Percentiles rank a stretch among this genome's conserved stretches.
Conservation (phyloP, 805 yeast species). For the Candida sakaeoensis region DNA sequence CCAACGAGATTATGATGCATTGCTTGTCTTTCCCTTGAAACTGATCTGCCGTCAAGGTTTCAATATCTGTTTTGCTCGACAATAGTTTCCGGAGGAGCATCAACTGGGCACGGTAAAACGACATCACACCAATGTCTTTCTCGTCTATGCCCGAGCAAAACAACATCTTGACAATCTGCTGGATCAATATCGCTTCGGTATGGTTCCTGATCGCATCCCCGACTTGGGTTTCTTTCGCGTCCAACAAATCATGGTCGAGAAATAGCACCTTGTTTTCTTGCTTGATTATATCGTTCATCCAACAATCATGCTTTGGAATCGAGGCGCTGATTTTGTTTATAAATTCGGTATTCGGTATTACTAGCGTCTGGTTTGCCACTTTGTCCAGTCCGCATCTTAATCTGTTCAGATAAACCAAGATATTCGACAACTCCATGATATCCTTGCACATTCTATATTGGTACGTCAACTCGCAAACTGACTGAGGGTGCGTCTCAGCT, state of each 20-base stretch:
- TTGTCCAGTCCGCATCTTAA: slow-evolving; percentile 68
- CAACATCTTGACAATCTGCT: slow-evolving; percentile 59
- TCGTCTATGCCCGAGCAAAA: slow-evolving; percentile 56
- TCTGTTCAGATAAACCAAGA: slow-evolving; percentile 69
- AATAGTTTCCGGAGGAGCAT: slow-evolving; percentile 31
- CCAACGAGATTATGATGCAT: slow-evolving; percentile 84
- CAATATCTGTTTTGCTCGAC: slow-evolving; percentile 45
- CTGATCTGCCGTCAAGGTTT: slow-evolving; percentile 88
- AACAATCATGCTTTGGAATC: slow-evolving; percentile 20
- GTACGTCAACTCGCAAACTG: slow-evolving; percentile 70
- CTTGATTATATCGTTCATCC: slow-evolving; percentile 59
- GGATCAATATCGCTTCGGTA: slow-evolving; percentile 64
- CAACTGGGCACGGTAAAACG: slow-evolving; percentile 79
- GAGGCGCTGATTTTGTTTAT: slow-evolving; percentile 10
- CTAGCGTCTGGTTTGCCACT: slow-evolving; percentile 58
- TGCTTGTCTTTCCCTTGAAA: slow-evolving; percentile 96
- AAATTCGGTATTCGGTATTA: slow-evolving; percentile 36
- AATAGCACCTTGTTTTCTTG: slow-evolving; percentile 65
- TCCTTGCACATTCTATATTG: slow-evolving; percentile 95
- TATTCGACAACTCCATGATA: slow-evolving; percentile 78
- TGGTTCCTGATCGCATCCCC: slow-evolving; percentile 73
- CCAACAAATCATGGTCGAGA: slow-evolving; percentile 69
- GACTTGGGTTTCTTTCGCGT: slow-evolving; percentile 50
- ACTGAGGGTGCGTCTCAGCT: slow-evolving; percentile 67
- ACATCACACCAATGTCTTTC: slow-evolving; percentile 75